These are phyloP conservation scores for Cadophora malorum DNA, from an alignment of 2,329 filamentous ascomycete genomes.

Conservation along the genomic window DNA sequence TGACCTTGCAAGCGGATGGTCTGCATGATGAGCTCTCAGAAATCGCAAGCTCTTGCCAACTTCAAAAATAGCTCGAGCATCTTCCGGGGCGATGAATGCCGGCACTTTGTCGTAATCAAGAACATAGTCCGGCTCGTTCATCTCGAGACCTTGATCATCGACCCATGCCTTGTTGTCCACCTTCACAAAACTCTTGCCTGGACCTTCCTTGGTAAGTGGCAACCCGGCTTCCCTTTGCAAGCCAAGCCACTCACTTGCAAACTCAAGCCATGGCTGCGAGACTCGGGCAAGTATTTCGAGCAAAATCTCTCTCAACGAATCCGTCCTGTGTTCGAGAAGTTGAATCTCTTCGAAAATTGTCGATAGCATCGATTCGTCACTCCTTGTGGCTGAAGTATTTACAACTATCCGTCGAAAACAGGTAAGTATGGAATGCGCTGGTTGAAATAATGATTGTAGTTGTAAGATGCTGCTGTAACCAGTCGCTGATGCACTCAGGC, in stretches of 20 bases:
- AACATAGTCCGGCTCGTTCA: conserved; percentile 64
- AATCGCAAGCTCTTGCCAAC: conserved; percentile 79
- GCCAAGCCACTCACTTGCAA: conserved; percentile 78
- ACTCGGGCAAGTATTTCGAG: conserved; percentile 70
- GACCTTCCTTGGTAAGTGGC: conserved; percentile 56
- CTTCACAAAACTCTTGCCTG: conserved; percentile 63
- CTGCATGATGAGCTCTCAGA: conserved; percentile 71
- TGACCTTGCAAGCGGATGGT: conserved; percentile 69
- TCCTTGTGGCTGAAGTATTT: conserved; percentile 45
- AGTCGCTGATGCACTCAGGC: conserved; percentile 38
- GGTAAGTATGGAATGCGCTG: conserved; percentile 42
- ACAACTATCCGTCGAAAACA: conserved; percentile 43
- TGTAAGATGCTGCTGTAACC: conserved; percentile 43
- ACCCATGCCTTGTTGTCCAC: conserved; percentile 60
- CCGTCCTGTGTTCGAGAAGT: conserved; percentile 67
- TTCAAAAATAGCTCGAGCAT: conserved; percentile 77
- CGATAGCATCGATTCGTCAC: conserved; percentile 67
- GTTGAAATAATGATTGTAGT: conserved; percentile 44
- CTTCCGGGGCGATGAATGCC: conserved; percentile 72
- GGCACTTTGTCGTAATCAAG: conserved; percentile 72
- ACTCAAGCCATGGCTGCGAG: conserved; percentile 69
- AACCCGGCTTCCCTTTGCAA: conserved; percentile 64
- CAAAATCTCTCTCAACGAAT: conserved; percentile 67
- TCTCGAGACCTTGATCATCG: conserved; percentile 65
- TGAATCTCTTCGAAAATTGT: conserved; percentile 67